phyloP scores from a whole-genome alignment of 2,329 filamentous ascomycete genomes.

The Verticillium tricorpus region DNA sequence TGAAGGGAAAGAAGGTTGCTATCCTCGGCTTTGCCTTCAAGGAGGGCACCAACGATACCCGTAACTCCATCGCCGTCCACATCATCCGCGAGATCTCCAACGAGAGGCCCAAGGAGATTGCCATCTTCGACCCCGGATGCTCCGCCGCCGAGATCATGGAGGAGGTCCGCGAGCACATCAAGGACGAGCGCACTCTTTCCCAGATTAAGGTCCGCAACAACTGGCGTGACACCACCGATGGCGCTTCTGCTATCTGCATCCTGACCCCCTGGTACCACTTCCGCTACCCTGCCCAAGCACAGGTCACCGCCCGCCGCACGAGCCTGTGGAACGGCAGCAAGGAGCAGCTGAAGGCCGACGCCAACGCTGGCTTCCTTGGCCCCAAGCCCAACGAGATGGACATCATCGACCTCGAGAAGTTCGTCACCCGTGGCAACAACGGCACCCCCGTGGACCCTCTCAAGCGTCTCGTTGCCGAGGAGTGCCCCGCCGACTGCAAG shows the following conservation, averaged over 20 bases:
- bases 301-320: conserved; percentile 10
- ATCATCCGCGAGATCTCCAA: conserved; percentile 62
- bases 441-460: conserved; percentile 41
- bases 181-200: conserved; percentile 51
- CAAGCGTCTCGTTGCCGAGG: conserved; percentile 28
- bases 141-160: conserved; percentile 44
- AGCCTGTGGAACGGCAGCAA: conserved; percentile 9
- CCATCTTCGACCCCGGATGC: conserved; percentile 65
- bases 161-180: conserved; percentile 43
- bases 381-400: conserved; percentile 20
- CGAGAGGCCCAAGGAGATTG: conserved; percentile 59
- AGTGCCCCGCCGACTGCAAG: conserved; percentile 42
- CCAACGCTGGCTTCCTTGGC: conserved; percentile 11
- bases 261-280: conserved; percentile 52
- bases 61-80: conserved; percentile 65
- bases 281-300: conserved; percentile 23
- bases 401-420: conserved; percentile 20
- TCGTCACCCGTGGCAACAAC: conserved; percentile 17
- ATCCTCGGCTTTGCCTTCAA: conserved; percentile 77
- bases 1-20: conserved; percentile 66
- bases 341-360: conserved; percentile 8
- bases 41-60: conserved; percentile 71
- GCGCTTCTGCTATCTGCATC: conserved; percentile 38
- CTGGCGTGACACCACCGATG: conserved; percentile 14
- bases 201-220: conserved; percentile 51